Evolutionary conservation across 148 eudicot genomes (phyloP).

Genomic region (Vaccinium myrtillus): DNA sequence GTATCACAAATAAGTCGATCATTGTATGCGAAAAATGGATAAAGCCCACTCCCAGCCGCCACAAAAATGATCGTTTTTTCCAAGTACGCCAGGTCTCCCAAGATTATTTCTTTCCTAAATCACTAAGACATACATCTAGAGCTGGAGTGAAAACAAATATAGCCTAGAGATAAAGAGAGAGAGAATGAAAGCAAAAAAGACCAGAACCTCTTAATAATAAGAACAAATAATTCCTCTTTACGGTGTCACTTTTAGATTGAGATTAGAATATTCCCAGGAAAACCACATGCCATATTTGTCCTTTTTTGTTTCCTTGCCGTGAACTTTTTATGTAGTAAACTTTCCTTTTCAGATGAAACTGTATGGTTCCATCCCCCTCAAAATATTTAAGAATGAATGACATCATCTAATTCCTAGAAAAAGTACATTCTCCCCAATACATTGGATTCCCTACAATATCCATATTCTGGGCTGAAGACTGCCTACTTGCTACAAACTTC

Average conservation of each 20-base stretch:
- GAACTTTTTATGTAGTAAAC: background rate
- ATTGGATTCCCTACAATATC: background rate
- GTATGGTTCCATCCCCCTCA: background rate
- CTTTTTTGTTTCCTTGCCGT: background rate
- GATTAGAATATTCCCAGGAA: background rate
- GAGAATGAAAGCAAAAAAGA: background rate
- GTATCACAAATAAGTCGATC: background rate
- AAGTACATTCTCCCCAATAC: background rate
- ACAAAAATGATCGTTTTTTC: background rate
- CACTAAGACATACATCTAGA: background rate
- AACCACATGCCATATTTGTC: background rate
- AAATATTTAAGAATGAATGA: background rate
- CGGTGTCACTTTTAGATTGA: background rate
- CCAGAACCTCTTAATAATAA: background rate
- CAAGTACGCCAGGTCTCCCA: background rate
- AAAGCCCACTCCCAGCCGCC: background rate
- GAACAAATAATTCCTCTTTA: background rate
- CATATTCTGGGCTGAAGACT: background rate
- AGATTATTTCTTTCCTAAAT: background rate
- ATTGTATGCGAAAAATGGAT: background rate
- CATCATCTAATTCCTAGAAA: background rate
- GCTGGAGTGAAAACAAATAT: background rate
- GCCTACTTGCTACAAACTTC: background rate
- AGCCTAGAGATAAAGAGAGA: background rate
- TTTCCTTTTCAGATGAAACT: background rate